Base-by-base conservation (phyloP, 2,329 filamentous ascomycete genomes). In the Pyrenophora graminea region DNA sequence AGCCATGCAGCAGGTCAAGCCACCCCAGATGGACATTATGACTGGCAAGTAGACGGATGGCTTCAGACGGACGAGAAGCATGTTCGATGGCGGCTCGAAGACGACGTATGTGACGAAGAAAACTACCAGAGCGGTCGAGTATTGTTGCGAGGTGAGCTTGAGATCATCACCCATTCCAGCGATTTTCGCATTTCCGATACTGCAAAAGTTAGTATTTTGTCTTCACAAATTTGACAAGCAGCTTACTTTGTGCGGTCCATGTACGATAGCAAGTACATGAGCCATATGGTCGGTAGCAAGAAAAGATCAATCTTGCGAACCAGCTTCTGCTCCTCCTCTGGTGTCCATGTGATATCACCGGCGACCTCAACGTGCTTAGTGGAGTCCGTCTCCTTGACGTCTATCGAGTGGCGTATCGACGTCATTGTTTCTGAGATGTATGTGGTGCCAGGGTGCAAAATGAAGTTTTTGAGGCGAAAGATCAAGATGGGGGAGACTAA, bases 11-110 rank as follows among this genome's bases (percentile, higher is more conserved):
- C 79, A 79, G 30, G 79, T 78, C 21, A 81, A 63, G 0, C 62
- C 59, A 23, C 79, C 77, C 84, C 83, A 85, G 2, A 78, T 60
- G 4, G 79, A 66, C 82, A 85, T 82, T 58, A 82, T 79, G 6
- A 63, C 59, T 0, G 80, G 76, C 0, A 73, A 62, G 61, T 80
- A 83, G n/a, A 79, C 61, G 1, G 78, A 81, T 0, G 80, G 81
- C 37, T 74, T 73, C 15, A 76, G 76, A 32, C 74, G 74, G 31
- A 76, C 74, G 21, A 84, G 72, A n/a, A 82, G 70, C 63, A 83
- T 77, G 66, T 82, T 83, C 46, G 77, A 80, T 0, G 80, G 80
- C 1, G 81, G 74, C 59, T 83, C 80, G 55, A 79, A 82, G 12
- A 80, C 59, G 33, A 84, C 76, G 59, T 84, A 82, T 42, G 64